Conservation (phyloP, 106 monocot species). For the Dioscorea alata region DNA sequence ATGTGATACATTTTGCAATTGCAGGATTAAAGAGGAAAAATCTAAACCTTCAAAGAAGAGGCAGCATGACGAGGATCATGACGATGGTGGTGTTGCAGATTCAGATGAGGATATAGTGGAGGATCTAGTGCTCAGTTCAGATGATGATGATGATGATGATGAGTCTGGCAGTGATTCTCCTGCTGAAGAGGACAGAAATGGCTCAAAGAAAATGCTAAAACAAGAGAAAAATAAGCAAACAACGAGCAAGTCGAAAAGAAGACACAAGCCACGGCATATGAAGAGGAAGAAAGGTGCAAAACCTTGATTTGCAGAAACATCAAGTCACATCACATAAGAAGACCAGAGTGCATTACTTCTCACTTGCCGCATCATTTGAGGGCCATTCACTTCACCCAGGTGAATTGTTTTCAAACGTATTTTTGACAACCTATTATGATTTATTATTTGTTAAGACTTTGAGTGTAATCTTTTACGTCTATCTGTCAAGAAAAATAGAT, state of each 20-base stretch:
- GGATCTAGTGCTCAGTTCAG: slow-evolving; percentile 85
- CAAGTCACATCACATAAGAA: too few relatives aligned
- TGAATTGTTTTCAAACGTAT: too few relatives aligned
- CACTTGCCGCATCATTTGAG: too few relatives aligned
- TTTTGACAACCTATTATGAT: too few relatives aligned
- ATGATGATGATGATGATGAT: slow-evolving; percentile 39
- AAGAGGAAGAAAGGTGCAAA: slow-evolving; percentile 13
- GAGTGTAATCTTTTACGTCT: too few relatives aligned
- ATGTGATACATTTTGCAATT: background rate
- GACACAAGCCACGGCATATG: slow-evolving; percentile 8
- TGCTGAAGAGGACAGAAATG: slow-evolving; percentile 16
- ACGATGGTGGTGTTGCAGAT: background rate
- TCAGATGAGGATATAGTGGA: slow-evolving; percentile 81
- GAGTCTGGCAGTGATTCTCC: slow-evolving; percentile 8
- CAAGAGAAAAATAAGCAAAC: slow-evolving; percentile 23
- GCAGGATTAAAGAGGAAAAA: slow-evolving; percentile 28
- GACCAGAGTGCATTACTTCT: too few relatives aligned
- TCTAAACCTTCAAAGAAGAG: slow-evolving; percentile 35
- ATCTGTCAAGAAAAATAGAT: too few relatives aligned
- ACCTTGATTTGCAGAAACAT: background rate
- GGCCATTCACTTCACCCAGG: too few relatives aligned
- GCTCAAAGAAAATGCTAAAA: background rate
- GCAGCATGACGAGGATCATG: slow-evolving; percentile 9
- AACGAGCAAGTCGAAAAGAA: slow-evolving; percentile 2
- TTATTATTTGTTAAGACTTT: too few relatives aligned